A percentile compares a stretch with the other conserved stretches of the same genome.
Evolutionary conservation across 176 grass and related monocot genomes (phyloP).

Genomic region (Miscanthus lutarioriparius): DNA sequence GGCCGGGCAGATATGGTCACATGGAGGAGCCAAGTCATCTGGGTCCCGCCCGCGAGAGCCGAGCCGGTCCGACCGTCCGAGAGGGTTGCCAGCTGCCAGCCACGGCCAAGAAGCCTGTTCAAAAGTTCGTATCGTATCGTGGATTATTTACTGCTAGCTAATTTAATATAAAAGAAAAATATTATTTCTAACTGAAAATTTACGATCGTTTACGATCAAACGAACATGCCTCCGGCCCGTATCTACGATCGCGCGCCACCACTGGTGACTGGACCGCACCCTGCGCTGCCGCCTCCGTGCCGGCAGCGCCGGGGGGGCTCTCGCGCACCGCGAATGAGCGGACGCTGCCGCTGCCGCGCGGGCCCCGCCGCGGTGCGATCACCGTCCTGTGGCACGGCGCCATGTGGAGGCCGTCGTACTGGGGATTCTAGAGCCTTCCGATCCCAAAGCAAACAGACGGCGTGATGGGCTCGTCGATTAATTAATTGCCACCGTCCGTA

Average conservation of each 20-base stretch:
- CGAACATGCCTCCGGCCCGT: too few species aligned
- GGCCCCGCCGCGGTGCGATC: neutral
- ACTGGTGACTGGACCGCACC: neutral
- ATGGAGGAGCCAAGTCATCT: neutral
- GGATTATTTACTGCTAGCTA: too few species aligned
- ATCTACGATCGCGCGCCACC: neutral
- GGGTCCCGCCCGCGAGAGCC: neutral
- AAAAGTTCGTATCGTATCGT: too few species aligned
- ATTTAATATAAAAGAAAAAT: too few species aligned
- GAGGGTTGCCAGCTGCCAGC: too few species aligned
- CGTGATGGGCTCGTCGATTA: conserved; percentile 15
- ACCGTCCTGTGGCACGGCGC: neutral
- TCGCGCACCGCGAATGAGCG: conserved; percentile 22
- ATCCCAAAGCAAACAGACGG: conserved; percentile 40
- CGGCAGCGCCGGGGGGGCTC: conserved; percentile 15
- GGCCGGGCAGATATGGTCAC: too few species aligned
- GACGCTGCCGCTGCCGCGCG: neutral
- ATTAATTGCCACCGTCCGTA: neutral
- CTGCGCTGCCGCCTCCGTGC: conserved; percentile 20
- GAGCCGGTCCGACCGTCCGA: too few species aligned
- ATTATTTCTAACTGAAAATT: too few species aligned
- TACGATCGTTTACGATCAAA: too few species aligned
- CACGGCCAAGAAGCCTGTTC: too few species aligned
- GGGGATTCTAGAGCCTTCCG: conserved; percentile 54
- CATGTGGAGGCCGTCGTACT: conserved; percentile 31